A percentile compares a stretch with the other conserved stretches of the same genome.
Conservation (phyloP, 2,329 filamentous ascomycete species). For the Colletotrichum kahawae region DNA sequence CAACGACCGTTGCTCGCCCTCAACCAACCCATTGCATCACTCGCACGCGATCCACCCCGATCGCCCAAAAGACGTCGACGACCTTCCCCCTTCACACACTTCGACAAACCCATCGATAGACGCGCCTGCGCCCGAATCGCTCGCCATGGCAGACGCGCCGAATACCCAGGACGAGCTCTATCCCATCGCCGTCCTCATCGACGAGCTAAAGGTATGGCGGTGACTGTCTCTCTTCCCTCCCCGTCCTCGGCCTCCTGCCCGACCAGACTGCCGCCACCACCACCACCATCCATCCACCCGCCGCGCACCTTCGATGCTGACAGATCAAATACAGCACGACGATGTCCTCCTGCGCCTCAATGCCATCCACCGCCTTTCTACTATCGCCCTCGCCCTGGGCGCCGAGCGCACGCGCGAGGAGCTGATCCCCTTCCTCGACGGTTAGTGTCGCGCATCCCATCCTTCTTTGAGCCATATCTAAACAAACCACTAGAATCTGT, state of each 20-base stretch:
- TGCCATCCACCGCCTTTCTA: conserved; percentile 96
- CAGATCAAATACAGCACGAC: conserved; percentile 73
- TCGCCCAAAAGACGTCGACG: conserved; percentile 21
- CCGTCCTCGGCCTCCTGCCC: neutral
- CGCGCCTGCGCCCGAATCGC: conserved; percentile 37
- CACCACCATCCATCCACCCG: conserved; percentile 22
- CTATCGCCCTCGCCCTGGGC: conserved; percentile 94
- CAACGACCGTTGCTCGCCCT: conserved; percentile 20
- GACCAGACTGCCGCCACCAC: neutral
- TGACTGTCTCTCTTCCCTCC: conserved; percentile 10
- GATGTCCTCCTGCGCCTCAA: conserved; percentile 98
- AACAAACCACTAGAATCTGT: conserved; percentile 77
- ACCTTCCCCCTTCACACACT: conserved; percentile 1
- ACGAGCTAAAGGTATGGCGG: conserved; percentile 89
- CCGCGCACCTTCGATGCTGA: conserved; percentile 27
- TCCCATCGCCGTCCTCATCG: conserved; percentile 98
- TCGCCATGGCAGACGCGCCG: conserved; percentile 85
- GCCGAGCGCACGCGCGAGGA: conserved; percentile 97
- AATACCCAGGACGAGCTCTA: conserved; percentile 98
- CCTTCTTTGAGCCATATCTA: conserved; percentile 22
- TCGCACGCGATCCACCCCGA: conserved; percentile 31
- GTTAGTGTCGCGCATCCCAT: conserved; percentile 59
- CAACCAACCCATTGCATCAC: conserved; percentile 32
- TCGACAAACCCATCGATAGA: conserved; percentile 24
- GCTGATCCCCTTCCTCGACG: conserved; percentile 98